Evolutionary conservation across 805 yeast species (phyloP), one percentile per base, ranked within the genome.

Genomic region (Nakazawaea populi): DNA sequence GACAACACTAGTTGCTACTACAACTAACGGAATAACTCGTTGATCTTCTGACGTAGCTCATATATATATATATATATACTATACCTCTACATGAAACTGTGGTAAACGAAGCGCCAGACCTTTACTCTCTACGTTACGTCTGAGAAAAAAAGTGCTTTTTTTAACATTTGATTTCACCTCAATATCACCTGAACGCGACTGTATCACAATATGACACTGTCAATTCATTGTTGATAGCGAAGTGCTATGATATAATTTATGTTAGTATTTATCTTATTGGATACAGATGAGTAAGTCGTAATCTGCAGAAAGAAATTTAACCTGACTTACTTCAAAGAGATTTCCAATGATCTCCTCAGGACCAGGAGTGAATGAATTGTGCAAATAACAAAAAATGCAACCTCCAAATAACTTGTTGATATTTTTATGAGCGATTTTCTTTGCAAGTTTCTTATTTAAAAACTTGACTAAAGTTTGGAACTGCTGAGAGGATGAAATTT

Each of bases 391-490:
- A 53, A 72, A 72, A 3, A 73, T 58, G 30, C 40, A 39, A 10
- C 55, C 51, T 1, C 57, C 57, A 10, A 52, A 55, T 7, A 54
- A 44, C 27, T 47, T 48, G 44, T 55, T 55, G 18, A 44, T 40
- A 18, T 27, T 31, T 30, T 36, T 29, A 6, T 28, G n/a, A 2
- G 28, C n/a, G 4, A 47, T 14, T 40, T 55, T 57, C 8, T 63
- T 49, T 36, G 61, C 63, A 29, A 78, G 53, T 49, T 67, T 71
- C 56, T 70, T 74, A 28, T 66, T 67, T 32, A 81, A 58, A 56
- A 77, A 82, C 53, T 64, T 71, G 31, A 66, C 62, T 37, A 80
- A 60, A 1, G 80, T 75, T 3, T 74, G 67, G 46, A 78, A 72
- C 5, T 72, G 73, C 52, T 76, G 82, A 32, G 68, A 65, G 27